Conservation (phyloP, 305 asterid genomes). For the Solanum aculeatissimum region DNA sequence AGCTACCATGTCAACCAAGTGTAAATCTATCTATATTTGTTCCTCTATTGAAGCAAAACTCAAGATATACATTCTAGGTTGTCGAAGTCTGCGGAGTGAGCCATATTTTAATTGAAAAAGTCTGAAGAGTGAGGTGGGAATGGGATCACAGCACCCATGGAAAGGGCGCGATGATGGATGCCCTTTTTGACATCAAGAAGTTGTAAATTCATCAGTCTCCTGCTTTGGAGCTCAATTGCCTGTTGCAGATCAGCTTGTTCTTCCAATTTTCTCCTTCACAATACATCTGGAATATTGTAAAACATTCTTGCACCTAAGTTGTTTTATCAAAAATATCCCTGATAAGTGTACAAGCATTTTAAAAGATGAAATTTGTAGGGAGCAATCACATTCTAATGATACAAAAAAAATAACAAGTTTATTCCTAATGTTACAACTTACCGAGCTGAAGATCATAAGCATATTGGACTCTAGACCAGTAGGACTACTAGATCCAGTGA, state of each 20-base stretch:
- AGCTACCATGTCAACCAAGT: background rate
- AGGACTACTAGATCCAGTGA: constrained; percentile 39
- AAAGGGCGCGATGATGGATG: constrained; percentile 46
- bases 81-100: constrained; percentile 13
- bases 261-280: constrained; percentile 58
- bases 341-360: background rate
- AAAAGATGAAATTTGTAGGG: background rate
- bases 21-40: background rate
- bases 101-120: constrained; percentile 13
- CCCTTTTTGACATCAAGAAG: constrained; percentile 56
- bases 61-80: constrained; percentile 33
- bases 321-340: background rate
- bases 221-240: constrained; percentile 52
- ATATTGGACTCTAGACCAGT: constrained; percentile 40
- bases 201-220: constrained; percentile 45
- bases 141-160: constrained; percentile 31
- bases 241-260: constrained; percentile 65
- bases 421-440: background rate
- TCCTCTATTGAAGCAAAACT: background rate
- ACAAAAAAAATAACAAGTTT: background rate
- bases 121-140: constrained; percentile 33
- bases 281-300: constrained; percentile 39
- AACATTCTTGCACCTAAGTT: constrained; percentile 39
- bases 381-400: background rate
- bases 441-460: constrained; percentile 51